These are phyloP conservation scores for Termitomyces eurrhizus DNA, from an alignment of 768 basidiomycete genomes.

Conservation along the genomic window DNA sequence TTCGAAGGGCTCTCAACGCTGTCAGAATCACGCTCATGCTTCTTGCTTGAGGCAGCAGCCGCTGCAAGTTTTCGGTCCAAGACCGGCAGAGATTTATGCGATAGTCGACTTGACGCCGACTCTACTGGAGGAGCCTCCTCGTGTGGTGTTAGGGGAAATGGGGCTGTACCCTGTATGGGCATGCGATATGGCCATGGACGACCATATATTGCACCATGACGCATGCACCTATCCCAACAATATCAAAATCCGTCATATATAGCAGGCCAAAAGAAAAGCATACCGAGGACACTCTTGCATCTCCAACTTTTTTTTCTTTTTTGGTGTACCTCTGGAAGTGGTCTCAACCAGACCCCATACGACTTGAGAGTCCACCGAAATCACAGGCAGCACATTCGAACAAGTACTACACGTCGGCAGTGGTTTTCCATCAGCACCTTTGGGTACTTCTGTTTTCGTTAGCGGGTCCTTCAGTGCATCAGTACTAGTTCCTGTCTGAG, in stretches of 20 bases:
- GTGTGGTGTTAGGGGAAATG: slow-evolving; percentile 44
- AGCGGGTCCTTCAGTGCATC: slow-evolving; percentile 35
- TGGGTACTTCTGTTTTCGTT: slow-evolving; percentile 37
- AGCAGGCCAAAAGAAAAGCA: slow-evolving; percentile 21
- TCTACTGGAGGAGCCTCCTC: slow-evolving; percentile 49
- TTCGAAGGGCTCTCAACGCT: slow-evolving; percentile 41
- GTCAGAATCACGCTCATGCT: slow-evolving; percentile 28
- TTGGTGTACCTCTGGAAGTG: slow-evolving; percentile 38
- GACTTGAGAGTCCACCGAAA: slow-evolving; percentile 68
- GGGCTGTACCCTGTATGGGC: slow-evolving; percentile 38
- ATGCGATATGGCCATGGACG: slow-evolving; percentile 68
- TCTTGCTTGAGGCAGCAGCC: slow-evolving; percentile 26
- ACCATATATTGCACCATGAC: slow-evolving; percentile 75
- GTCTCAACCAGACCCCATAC: slow-evolving; percentile 62
- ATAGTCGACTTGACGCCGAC: slow-evolving; percentile 42
- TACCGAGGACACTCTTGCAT: slow-evolving; percentile 72
- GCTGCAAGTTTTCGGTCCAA: slow-evolving; percentile 54
- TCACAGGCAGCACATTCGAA: slow-evolving; percentile 67
- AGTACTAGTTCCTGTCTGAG: slow-evolving; percentile 29
- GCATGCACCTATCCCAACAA: slow-evolving; percentile 54
- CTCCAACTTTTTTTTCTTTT: slow-evolving; percentile 52
- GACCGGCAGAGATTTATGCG: slow-evolving; percentile 45
- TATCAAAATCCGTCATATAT: background rate
- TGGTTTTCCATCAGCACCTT: slow-evolving; percentile 62
- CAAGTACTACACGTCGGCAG: slow-evolving; percentile 74